Evolutionary conservation across 2,329 filamentous ascomycete genomes (phyloP).

Genomic region (Ascochyta clinopodiicola): DNA sequence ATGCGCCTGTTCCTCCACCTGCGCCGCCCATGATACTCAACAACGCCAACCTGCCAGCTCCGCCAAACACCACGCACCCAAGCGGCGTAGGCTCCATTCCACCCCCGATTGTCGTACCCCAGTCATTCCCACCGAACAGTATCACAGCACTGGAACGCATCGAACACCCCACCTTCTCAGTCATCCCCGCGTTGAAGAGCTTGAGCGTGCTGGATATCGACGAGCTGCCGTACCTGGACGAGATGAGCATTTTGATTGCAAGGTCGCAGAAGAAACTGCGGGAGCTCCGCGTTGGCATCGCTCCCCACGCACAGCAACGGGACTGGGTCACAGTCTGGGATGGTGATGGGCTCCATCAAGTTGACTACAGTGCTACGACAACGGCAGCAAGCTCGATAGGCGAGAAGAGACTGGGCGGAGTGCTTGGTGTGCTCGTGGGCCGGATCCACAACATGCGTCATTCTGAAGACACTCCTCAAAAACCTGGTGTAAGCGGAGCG

Average conservation of each 20-base stretch:
- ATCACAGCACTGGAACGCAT: slow-evolving; percentile 59
- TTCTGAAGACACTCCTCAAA: slow-evolving; percentile 32
- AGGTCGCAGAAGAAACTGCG: slow-evolving; percentile 70
- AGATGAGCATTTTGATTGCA: slow-evolving; percentile 79
- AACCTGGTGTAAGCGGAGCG: slow-evolving; percentile 7
- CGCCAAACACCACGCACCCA: slow-evolving; percentile 46
- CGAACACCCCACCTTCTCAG: slow-evolving; percentile 81
- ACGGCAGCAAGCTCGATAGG: slow-evolving; percentile 60
- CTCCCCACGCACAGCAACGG: slow-evolving; percentile 58
- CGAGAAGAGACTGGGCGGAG: slow-evolving; percentile 70
- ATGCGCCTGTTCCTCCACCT: slow-evolving; percentile 46
- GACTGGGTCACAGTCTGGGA: slow-evolving; percentile 70
- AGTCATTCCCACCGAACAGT: slow-evolving; percentile 35
- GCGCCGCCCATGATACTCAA: slow-evolving; percentile 48
- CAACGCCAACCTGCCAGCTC: slow-evolving; percentile 47
- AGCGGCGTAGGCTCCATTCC: slow-evolving; percentile 43
- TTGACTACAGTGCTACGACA: slow-evolving; percentile 65
- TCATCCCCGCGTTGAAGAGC: slow-evolving; percentile 75
- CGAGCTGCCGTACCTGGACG: slow-evolving; percentile 80
- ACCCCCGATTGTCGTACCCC: slow-evolving; percentile 40
- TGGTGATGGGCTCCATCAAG: slow-evolving; percentile 66
- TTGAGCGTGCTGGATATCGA: slow-evolving; percentile 82
- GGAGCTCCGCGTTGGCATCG: slow-evolving; percentile 77
- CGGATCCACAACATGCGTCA: slow-evolving; percentile 67
- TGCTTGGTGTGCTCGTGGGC: slow-evolving; percentile 72